A percentile compares a stretch with the other conserved stretches of the same genome.
Conservation (phyloP, 2,329 filamentous ascomycete genomes). For the Albophoma yamanashiensis region DNA sequence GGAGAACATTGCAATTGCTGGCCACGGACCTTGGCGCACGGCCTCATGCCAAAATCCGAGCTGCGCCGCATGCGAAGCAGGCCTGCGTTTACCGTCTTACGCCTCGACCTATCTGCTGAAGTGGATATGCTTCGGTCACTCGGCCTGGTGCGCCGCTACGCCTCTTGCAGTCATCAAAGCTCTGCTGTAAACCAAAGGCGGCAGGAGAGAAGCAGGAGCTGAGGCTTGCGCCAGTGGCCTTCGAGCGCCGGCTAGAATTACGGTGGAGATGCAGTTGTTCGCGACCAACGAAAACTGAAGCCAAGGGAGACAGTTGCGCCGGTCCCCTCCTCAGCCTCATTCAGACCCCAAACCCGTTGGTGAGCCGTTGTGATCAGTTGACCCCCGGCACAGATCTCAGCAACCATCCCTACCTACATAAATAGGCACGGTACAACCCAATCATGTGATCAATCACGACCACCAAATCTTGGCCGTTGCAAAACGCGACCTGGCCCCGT, state of each 20-base stretch:
- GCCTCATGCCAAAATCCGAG: neutral
- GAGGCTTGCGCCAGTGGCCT: neutral
- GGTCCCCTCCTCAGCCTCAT: neutral
- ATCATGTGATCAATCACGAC: conserved; percentile 10
- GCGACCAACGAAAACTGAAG: neutral
- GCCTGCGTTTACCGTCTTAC: neutral
- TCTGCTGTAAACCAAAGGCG: neutral
- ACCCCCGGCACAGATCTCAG: neutral
- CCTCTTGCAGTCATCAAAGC: neutral
- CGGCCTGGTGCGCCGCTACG: neutral
- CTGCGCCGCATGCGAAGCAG: neutral
- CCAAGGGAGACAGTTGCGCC: neutral
- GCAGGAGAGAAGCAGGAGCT: neutral
- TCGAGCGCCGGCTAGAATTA: neutral
- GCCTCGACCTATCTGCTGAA: neutral
- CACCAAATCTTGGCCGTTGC: conserved; percentile 8
- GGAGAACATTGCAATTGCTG: neutral
- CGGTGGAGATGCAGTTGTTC: neutral
- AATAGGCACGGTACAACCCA: conserved; percentile 1
- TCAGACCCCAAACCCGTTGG: neutral
- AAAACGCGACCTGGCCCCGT: conserved; percentile 3
- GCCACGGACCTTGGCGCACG: neutral
- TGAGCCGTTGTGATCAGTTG: neutral
- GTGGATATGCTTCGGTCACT: neutral
- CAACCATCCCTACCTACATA: neutral